Percentiles rank a stretch among this genome's conserved stretches.
phyloP scores from a whole-genome alignment of 192 early-diverging fungal species.

The Bifiguratus adelaidae region DNA sequence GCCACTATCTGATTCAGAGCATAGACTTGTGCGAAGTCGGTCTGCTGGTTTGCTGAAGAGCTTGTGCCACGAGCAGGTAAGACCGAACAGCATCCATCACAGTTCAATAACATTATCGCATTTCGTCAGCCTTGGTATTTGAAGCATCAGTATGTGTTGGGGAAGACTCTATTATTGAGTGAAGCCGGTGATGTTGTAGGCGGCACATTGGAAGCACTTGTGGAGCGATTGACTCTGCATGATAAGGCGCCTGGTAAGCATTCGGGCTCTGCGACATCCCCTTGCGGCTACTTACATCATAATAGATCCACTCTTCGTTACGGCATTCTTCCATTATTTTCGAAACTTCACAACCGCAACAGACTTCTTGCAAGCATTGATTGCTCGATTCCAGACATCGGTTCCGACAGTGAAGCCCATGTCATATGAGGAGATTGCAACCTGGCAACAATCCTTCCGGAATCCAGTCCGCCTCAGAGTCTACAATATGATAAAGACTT shows the following conservation, averaged over 20 bases:
- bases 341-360: conserved; percentile 65
- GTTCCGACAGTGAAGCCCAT: conserved; percentile 30
- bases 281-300: no score
- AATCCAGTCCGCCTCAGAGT: conserved; percentile 66
- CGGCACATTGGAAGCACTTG: conserved; percentile 76
- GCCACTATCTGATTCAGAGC: no score
- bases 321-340: conserved; percentile 79
- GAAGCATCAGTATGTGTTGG: no score
- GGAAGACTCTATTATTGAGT: no score
- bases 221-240: conserved; percentile 89
- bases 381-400: conserved; percentile 46
- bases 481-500: conserved; percentile 61
- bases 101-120: no score
- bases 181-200: conserved; percentile 65
- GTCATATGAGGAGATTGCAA: conserved; percentile 27
- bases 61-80: no score
- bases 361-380: conserved; percentile 52
- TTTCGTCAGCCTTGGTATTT: no score
- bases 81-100: no score
- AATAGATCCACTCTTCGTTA: conserved; percentile 49
- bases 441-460: conserved; percentile 48
- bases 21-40: no score
- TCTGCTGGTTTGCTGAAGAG: no score
- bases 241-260: conserved; percentile 43
- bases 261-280: no score